Conservation (phyloP, 345 rosid genomes). For the Populus euphratica region DNA sequence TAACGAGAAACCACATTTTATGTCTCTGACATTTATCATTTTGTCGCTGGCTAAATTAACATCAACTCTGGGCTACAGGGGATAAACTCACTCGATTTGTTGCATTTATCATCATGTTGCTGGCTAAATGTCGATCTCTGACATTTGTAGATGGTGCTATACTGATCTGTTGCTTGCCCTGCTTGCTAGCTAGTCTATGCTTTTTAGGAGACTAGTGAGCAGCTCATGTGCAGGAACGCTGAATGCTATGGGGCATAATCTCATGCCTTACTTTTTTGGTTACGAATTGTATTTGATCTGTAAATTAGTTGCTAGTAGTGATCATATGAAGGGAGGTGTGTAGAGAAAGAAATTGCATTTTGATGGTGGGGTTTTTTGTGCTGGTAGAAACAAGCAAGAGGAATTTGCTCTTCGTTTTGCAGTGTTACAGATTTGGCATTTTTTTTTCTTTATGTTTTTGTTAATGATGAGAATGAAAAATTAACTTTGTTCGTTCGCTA, state of each 20-base stretch:
- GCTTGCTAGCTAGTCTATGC: background rate
- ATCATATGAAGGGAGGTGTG: background rate
- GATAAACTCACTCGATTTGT: background rate
- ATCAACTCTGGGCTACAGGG: background rate
- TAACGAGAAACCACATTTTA: background rate
- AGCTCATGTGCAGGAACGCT: background rate
- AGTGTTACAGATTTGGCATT: too few species aligned
- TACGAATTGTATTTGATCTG: background rate
- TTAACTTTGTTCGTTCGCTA: background rate
- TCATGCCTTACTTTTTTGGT: background rate
- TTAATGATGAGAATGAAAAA: background rate
- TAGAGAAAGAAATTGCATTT: background rate
- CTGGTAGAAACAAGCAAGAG: background rate
- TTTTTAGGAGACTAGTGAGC: background rate
- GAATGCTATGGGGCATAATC: background rate
- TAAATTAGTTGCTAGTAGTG: background rate
- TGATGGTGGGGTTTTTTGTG: background rate
- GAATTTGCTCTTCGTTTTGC: too few species aligned
- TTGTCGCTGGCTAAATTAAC: conserved; percentile 8
- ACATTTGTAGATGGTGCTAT: background rate
- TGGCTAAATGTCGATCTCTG: too few species aligned
- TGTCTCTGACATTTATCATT: conserved; percentile 1
- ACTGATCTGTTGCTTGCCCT: background rate
- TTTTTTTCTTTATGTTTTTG: background rate
- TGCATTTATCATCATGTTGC: background rate